These are phyloP conservation scores for Blastocystis sp. DNA, from an alignment of 352 stramenopile species.

Conservation along the genomic window DNA sequence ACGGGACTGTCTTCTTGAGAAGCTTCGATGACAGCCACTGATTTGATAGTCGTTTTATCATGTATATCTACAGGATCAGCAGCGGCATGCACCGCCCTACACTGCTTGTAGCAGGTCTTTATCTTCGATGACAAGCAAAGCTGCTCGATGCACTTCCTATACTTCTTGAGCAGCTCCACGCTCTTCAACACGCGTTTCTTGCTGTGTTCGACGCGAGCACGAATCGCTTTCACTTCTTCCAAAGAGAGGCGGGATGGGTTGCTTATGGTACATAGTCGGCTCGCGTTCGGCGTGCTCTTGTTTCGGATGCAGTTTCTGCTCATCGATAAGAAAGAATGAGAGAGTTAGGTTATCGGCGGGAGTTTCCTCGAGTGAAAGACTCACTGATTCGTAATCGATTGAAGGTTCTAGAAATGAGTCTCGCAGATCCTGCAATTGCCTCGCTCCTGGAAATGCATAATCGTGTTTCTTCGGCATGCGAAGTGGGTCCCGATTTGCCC, in stretches of 20 bases:
- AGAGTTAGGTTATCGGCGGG: not conserved
- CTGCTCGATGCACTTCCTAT: not conserved
- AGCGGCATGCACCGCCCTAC: not conserved
- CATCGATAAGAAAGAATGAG: conserved; percentile 12
- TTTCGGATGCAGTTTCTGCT: not conserved
- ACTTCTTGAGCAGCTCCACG: not conserved
- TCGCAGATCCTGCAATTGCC: conserved; percentile 4
- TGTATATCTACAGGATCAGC: not conserved
- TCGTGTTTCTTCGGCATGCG: not conserved
- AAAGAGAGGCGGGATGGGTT: not conserved
- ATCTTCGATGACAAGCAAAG: not conserved
- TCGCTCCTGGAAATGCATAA: not conserved
- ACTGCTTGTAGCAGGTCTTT: not conserved
- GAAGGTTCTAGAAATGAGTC: not conserved
- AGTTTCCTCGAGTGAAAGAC: not conserved
- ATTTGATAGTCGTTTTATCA: not conserved
- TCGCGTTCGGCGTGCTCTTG: not conserved
- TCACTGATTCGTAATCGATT: not conserved
- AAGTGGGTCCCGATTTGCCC: not conserved
- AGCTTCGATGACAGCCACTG: not conserved
- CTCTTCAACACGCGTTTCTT: not conserved
- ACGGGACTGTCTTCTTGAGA: not conserved
- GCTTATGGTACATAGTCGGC: not conserved
- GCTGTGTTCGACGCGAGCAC: not conserved
- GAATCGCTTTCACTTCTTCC: not conserved